Conservation (phyloP, 768 basidiomycete species). For the Kwoniella europaea region DNA sequence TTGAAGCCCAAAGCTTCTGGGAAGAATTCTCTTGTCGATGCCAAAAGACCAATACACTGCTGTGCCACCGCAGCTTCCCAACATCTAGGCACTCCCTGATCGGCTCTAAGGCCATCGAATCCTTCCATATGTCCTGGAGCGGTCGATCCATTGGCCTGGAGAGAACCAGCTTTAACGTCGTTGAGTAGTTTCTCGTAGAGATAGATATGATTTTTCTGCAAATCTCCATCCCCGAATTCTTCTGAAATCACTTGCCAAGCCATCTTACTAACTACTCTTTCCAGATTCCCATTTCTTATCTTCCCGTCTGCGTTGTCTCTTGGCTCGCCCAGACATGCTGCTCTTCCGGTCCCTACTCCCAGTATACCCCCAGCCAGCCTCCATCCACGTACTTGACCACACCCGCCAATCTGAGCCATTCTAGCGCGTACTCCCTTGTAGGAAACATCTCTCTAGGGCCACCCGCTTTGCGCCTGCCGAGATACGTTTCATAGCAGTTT, state of each 20-base stretch:
- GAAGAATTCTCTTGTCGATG: constrained; percentile 42
- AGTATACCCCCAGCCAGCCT: constrained; percentile 44
- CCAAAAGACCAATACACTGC: constrained; percentile 48
- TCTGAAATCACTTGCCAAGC: constrained; percentile 56
- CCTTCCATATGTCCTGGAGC: constrained; percentile 28
- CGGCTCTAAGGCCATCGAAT: constrained; percentile 44
- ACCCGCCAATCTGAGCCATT: constrained; percentile 45
- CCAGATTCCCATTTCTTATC: constrained; percentile 1
- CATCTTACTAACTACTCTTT: constrained; percentile 40
- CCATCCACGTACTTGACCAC: constrained; percentile 57
- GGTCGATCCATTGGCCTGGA: constrained; percentile 9
- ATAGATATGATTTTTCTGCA: constrained; percentile 50
- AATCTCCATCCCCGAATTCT: constrained; percentile 55
- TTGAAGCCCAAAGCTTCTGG: constrained; percentile 56
- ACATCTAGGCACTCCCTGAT: constrained; percentile 43
- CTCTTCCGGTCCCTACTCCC: constrained; percentile 23
- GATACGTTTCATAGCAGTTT: constrained; percentile 42
- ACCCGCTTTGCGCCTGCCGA: constrained; percentile 37
- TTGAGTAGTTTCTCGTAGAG: constrained; percentile 46
- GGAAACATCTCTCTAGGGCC: constrained; percentile 50
- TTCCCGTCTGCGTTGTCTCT: not conserved
- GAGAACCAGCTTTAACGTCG: constrained; percentile 19
- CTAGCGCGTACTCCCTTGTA: constrained; percentile 34
- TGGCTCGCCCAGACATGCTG: not conserved
- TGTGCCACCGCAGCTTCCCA: constrained; percentile 55